Evolutionary conservation across 192 early-diverging fungal genomes (phyloP).

Genomic region (Dimargaris xerosporica): DNA sequence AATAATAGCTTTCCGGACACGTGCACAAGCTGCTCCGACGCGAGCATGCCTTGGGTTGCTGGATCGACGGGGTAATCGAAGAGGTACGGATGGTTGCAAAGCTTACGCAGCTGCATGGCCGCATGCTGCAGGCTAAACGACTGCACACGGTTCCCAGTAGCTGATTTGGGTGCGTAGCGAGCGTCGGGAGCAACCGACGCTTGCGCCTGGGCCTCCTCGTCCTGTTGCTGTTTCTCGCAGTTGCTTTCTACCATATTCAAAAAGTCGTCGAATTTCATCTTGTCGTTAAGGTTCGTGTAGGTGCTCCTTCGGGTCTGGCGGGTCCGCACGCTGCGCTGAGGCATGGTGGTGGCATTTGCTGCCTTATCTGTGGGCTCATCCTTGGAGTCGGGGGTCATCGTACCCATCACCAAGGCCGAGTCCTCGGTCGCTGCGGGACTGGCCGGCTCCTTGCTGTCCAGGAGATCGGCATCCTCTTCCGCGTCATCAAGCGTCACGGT

Average conservation of each 20-base stretch:
- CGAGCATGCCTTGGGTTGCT: conserved; percentile 37
- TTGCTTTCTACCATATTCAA: not conserved
- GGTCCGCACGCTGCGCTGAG: not conserved
- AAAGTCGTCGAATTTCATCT: not conserved
- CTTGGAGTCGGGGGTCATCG: not conserved
- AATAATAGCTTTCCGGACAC: conserved; percentile 79
- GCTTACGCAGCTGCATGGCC: conserved; percentile 80
- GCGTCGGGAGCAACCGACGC: not conserved
- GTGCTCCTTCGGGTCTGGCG: not conserved
- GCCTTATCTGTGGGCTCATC: not conserved
- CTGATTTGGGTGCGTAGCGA: not conserved
- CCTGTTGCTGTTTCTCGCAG: not conserved
- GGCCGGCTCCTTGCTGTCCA: conserved; percentile 3
- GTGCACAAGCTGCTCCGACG: conserved; percentile 41
- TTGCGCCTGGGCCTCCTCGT: not conserved
- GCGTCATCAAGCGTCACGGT: not conserved
- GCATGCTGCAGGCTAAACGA: not conserved
- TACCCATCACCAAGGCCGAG: not conserved
- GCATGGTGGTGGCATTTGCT: not conserved
- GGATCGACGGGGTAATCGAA: conserved; percentile 68
- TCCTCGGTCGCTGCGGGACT: not conserved
- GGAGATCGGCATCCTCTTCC: conserved; percentile 9
- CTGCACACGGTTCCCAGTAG: not conserved
- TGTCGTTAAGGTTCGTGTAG: not conserved
- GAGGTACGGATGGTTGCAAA: conserved; percentile 93